phyloP scores from a whole-genome alignment of 106 monocot species.

The Phalaenopsis equestris region DNA sequence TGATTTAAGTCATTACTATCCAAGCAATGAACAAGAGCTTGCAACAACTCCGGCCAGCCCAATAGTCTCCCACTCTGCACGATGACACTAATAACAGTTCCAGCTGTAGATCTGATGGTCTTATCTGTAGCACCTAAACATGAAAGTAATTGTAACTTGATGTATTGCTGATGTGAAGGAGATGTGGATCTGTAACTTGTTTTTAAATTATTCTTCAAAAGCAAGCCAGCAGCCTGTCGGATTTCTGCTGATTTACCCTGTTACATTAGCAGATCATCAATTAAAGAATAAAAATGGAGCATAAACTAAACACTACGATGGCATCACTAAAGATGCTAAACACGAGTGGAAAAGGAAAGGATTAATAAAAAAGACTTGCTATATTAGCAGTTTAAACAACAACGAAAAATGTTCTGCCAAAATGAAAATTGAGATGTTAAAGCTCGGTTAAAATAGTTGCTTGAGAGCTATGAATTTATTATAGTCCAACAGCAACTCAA shows the following conservation, averaged over 20 bases:
- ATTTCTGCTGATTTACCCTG: constrained; percentile 79
- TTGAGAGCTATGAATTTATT: neutral
- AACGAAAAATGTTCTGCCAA: neutral
- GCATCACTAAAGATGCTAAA: neutral
- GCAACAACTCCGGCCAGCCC: constrained; percentile 91
- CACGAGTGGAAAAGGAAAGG: neutral
- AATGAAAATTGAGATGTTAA: neutral
- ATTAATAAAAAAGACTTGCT: neutral
- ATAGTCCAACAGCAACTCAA: neutral
- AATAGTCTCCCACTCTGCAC: constrained; percentile 52
- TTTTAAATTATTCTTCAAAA: constrained; percentile 81
- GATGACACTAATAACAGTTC: constrained; percentile 86
- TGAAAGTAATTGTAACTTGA: constrained; percentile 73
- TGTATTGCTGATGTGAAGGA: constrained; percentile 66
- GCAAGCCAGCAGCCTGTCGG: constrained; percentile 87
- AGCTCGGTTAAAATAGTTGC: neutral
- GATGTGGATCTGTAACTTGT: constrained; percentile 47
- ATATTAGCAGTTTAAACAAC: neutral
- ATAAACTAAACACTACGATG: neutral
- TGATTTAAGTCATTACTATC: constrained; percentile 91
- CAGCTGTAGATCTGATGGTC: constrained; percentile 83
- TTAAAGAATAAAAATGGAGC: neutral
- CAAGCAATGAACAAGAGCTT: constrained; percentile 81
- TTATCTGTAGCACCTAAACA: constrained; percentile 79
- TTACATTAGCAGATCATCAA: constrained; percentile 1